Evolutionary conservation across 106 monocot species (phyloP).

Genomic region (Agapanthus africanus): DNA sequence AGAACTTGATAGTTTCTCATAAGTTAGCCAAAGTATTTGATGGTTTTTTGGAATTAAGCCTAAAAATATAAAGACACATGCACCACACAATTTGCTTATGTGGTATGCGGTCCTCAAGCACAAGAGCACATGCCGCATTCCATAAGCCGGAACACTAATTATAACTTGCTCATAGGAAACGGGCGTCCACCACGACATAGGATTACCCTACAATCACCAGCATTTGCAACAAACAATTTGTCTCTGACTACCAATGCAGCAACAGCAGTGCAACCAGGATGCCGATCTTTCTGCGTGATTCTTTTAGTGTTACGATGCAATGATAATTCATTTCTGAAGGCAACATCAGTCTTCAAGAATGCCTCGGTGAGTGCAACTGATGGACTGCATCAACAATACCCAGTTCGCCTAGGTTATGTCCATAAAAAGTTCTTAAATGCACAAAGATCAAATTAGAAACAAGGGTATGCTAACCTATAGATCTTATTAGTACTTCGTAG

Average conservation of each 20-base stretch:
- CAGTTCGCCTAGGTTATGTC: too few relatives aligned
- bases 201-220: conserved; percentile 94
- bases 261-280: conserved; percentile 96
- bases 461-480: not conserved
- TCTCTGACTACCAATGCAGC: conserved; percentile 55
- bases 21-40: too few relatives aligned
- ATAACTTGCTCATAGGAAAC: conserved; percentile 71
- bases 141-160: not conserved
- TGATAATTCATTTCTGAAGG: conserved; percentile 64
- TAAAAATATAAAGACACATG: too few relatives aligned
- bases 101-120: too few relatives aligned
- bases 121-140: not conserved
- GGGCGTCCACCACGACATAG: conserved; percentile 63
- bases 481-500: conserved; percentile 28
- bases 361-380: conserved; percentile 60
- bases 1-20: too few relatives aligned
- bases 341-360: conserved; percentile 77
- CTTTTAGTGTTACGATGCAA: conserved; percentile 42
- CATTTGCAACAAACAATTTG: conserved; percentile 89
- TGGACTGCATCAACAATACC: conserved; percentile 49
- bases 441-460: not conserved
- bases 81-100: too few relatives aligned
- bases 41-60: too few relatives aligned
- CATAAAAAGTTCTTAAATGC: not conserved
- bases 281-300: conserved; percentile 63